Evolutionary conservation across 257 asterid genomes (phyloP).

Genomic region (Plantago major): DNA sequence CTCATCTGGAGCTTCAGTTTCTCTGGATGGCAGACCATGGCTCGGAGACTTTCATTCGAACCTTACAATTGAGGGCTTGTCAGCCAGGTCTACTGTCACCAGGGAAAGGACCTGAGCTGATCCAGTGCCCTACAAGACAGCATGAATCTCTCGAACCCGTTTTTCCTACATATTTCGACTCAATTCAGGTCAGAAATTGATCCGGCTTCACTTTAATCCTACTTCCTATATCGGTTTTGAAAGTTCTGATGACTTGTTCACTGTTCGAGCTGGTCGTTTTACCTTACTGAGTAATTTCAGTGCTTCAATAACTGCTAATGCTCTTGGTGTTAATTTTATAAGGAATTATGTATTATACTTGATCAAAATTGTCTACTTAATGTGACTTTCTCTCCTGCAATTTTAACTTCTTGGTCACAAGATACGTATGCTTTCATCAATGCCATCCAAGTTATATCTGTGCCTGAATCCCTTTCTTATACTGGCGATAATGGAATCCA

Average conservation of each 20-base stretch:
- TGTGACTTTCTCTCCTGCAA: constrained; percentile 28
- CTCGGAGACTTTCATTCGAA: not conserved
- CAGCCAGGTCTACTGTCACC: not conserved
- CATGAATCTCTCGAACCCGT: constrained; percentile 5
- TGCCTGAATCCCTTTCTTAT: constrained; percentile 31
- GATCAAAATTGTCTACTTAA: constrained; percentile 18
- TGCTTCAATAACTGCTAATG: constrained; percentile 13
- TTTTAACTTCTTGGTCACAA: constrained; percentile 2
- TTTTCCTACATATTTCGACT: constrained; percentile 11
- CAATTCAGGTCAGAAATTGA: constrained; percentile 12
- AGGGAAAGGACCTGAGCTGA: not conserved
- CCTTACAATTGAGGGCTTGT: not conserved
- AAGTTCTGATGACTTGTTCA: constrained; percentile 10
- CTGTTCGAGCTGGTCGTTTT: constrained; percentile 13
- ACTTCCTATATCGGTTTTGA: constrained; percentile 1
- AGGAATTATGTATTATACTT: constrained; percentile 32
- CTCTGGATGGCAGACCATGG: not conserved
- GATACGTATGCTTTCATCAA: constrained; percentile 34
- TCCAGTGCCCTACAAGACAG: constrained; percentile 6
- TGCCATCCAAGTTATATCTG: constrained; percentile 37
- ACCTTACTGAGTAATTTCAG: constrained; percentile 15
- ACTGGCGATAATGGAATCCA: constrained; percentile 18
- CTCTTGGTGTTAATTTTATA: constrained; percentile 20
- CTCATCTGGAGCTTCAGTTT: not conserved
- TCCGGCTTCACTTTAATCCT: constrained; percentile 19